Conservation (phyloP, 1,139 yeast species). For the Meyerozyma carpophila region DNA sequence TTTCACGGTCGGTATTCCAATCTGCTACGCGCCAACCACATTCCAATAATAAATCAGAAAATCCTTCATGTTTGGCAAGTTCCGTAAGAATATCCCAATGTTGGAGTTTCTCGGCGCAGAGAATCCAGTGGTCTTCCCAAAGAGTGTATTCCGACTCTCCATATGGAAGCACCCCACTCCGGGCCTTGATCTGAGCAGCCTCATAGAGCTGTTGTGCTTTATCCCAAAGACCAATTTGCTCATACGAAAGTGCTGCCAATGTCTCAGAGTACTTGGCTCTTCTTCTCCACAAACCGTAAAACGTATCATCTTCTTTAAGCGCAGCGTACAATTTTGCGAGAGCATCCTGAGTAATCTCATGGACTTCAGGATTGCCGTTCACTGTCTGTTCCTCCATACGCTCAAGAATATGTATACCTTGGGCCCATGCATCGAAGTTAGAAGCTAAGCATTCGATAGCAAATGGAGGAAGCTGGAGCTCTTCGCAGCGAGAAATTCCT, state of each 20-base stretch:
- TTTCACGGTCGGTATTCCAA: slow-evolving; percentile 94
- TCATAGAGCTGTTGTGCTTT: slow-evolving; percentile 92
- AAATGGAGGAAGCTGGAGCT: slow-evolving; percentile 88
- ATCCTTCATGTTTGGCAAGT: slow-evolving; percentile 95
- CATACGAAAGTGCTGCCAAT: slow-evolving; percentile 86
- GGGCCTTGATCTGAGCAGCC: slow-evolving; percentile 94
- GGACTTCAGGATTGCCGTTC: slow-evolving; percentile 65
- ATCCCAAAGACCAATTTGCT: slow-evolving; percentile 93
- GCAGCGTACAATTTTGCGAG: slow-evolving; percentile 83
- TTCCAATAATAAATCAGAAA: slow-evolving; percentile 85
- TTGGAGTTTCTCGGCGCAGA: slow-evolving; percentile 94
- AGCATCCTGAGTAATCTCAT: slow-evolving; percentile 88
- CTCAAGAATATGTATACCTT: slow-evolving; percentile 78
- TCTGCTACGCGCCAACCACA: slow-evolving; percentile 99
- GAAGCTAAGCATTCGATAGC: slow-evolving; percentile 83
- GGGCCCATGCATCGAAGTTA: slow-evolving; percentile 89
- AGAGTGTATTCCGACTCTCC: slow-evolving; percentile 92
- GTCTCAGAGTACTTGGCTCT: slow-evolving; percentile 93
- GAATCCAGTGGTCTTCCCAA: slow-evolving; percentile 99
- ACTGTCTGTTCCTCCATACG: slow-evolving; percentile 63
- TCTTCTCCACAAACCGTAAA: slow-evolving; percentile 95
- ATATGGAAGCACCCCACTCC: slow-evolving; percentile 92
- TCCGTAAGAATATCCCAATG: slow-evolving; percentile 98
- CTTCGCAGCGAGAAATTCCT: slow-evolving; percentile 71
- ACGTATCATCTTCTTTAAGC: slow-evolving; percentile 92